These are phyloP conservation scores for Myxozyma neglecta DNA, from an alignment of 805 yeast species.

Conservation along the genomic window DNA sequence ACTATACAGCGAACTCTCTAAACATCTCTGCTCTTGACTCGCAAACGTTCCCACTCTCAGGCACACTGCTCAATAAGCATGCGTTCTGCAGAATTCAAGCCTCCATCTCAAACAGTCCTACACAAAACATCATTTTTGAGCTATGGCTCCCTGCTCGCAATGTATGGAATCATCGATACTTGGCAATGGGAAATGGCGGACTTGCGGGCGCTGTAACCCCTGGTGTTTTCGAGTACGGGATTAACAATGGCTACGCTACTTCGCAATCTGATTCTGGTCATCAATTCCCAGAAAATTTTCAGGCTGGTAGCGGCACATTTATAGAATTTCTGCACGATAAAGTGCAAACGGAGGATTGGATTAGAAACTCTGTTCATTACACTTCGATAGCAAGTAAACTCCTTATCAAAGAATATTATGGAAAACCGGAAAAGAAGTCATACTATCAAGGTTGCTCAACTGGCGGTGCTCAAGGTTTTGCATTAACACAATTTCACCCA, in stretches of 20 bases:
- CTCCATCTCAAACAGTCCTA: background rate
- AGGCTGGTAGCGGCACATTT: background rate
- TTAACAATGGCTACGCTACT: background rate
- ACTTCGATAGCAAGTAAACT: background rate
- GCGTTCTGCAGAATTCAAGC: background rate
- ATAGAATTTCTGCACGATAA: background rate
- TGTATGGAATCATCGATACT: background rate
- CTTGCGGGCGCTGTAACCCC: background rate
- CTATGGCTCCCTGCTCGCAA: background rate
- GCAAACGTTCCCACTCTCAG: background rate
- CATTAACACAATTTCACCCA: constrained; percentile 6
- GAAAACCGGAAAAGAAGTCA: constrained; percentile 1
- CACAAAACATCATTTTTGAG: background rate
- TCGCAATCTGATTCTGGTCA: background rate
- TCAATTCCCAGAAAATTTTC: background rate
- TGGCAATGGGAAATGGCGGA: background rate
- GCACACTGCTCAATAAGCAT: background rate
- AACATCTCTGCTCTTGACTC: background rate
- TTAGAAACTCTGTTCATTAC: background rate
- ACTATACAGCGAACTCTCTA: background rate
- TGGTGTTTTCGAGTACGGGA: background rate
- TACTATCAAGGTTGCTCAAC: constrained; percentile 18
- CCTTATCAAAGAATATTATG: constrained; percentile 8
- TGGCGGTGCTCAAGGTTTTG: constrained; percentile 15
- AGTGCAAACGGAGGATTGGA: background rate